Evolutionary conservation across 805 yeast genomes (phyloP), one percentile per base, ranked within the genome.

Genomic region (Maudiozyma serrabonitensis): DNA sequence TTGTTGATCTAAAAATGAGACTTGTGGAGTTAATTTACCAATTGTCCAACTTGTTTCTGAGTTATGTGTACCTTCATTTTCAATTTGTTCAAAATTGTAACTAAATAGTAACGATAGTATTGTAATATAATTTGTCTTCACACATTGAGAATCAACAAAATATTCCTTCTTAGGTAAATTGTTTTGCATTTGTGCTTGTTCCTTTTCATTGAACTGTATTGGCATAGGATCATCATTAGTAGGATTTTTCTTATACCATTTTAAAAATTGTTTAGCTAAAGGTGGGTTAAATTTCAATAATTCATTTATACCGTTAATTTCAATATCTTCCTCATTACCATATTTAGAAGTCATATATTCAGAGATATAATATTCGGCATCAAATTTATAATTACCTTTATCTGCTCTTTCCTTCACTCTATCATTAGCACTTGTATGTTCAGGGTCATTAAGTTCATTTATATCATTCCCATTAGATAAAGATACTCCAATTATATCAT

Each of bases 31-130:
- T 21, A 93, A 58, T 56, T 84, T 89, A 1, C 99, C 99, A 4
- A 93, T 76, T 0, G 91, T 82, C 99, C 99, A 93, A 0, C 95
- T 87, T 50, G 95, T 84, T 65, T 93, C 99, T 4, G 86, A 80
- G 16, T 80, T 87, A 47, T 80, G 78, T 16, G 73, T 79, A n/a
- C 81, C 82, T 59, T 78, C 80, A 37, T 83, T 87, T 48, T 84
- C 84, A 37, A 96, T 70, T 46, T 76, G 66, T 54, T 93, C 97
- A 62, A 82, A 89, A 47, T 78, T 76, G 56, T 80, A 85, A 1
- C 84, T 80, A 66, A 85, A 93, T 18, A 93, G 55, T 0, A 90
- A 54, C 21, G 86, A 79, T 0, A 88, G 61, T 1, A 91, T 64
- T 0, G 86, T 74, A 40, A 82, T 72, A 57, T 87, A 82, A 0